Evolutionary conservation across 2,329 filamentous ascomycete species (phyloP).

Genomic region (Fusarium sulawesiense): DNA sequence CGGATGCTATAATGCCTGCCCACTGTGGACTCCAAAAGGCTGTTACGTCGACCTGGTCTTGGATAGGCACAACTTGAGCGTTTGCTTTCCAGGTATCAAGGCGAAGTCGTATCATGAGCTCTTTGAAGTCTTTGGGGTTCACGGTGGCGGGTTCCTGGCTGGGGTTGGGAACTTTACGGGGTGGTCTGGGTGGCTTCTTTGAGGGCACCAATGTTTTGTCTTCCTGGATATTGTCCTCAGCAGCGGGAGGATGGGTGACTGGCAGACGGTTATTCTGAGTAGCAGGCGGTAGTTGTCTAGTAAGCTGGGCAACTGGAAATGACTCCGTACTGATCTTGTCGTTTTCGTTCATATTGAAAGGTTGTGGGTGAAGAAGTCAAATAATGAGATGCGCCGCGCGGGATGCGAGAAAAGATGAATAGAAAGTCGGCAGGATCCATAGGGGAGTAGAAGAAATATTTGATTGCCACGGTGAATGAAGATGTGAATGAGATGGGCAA

Average conservation of each 20-base stretch:
- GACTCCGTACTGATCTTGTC: background rate
- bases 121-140: slow-evolving; percentile 27
- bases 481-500: slow-evolving; percentile 1
- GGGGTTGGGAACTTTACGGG: background rate
- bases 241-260: background rate
- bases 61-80: slow-evolving; percentile 32
- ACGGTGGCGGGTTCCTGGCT: background rate
- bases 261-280: background rate
- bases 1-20: background rate
- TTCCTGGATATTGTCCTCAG: background rate
- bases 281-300: background rate
- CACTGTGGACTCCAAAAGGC: slow-evolving; percentile 37
- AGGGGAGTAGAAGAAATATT: background rate
- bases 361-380: background rate
- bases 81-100: slow-evolving; percentile 38
- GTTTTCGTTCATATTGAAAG: slow-evolving; percentile 9
- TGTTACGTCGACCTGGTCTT: slow-evolving; percentile 34
- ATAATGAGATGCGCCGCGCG: background rate
- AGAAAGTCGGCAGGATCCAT: background rate
- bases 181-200: slow-evolving; percentile 1
- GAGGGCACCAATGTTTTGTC: background rate
- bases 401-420: background rate
- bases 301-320: background rate
- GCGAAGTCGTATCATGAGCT: slow-evolving; percentile 31
- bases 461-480: slow-evolving; percentile 5